phyloP scores from a whole-genome alignment of 306 rosid genomes.

The Cercis canadensis region DNA sequence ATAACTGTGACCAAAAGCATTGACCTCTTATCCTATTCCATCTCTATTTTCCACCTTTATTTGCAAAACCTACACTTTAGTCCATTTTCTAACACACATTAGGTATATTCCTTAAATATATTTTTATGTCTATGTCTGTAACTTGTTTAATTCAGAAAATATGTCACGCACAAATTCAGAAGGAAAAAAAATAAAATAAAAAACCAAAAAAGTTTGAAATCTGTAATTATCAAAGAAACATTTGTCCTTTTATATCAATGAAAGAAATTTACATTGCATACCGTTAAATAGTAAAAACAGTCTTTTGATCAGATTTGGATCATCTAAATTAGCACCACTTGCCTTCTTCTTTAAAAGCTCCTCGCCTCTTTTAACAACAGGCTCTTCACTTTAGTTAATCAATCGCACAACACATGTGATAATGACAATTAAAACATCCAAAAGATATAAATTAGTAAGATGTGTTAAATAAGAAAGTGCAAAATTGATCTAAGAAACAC shows the following conservation, averaged over 20 bases:
- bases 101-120: too few species aligned
- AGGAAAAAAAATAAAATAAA: slow-evolving; percentile 11
- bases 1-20: too few species aligned
- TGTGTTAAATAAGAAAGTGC: slow-evolving; percentile 26
- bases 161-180: slow-evolving; percentile 1
- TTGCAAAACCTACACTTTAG: too few species aligned
- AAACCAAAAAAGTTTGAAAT: slow-evolving; percentile 9
- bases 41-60: too few species aligned
- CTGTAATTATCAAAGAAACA: slow-evolving; percentile 10
- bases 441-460: slow-evolving; percentile 28
- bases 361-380: slow-evolving; percentile 89
- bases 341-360: slow-evolving; percentile 97
- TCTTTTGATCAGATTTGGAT: slow-evolving; percentile 70
- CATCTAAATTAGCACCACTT: slow-evolving; percentile 78
- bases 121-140: too few species aligned
- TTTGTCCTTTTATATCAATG: slow-evolving; percentile 12
- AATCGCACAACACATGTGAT: slow-evolving; percentile 45
- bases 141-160: too few species aligned
- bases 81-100: too few species aligned
- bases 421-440: slow-evolving; percentile 43
- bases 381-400: slow-evolving; percentile 83
- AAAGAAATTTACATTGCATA: slow-evolving; percentile 46
- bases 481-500: slow-evolving; percentile 21
- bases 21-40: too few species aligned
- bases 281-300: slow-evolving; percentile 84